phyloP scores from a whole-genome alignment of 164 flowering plant species.

The Macadamia tetraphylla region DNA sequence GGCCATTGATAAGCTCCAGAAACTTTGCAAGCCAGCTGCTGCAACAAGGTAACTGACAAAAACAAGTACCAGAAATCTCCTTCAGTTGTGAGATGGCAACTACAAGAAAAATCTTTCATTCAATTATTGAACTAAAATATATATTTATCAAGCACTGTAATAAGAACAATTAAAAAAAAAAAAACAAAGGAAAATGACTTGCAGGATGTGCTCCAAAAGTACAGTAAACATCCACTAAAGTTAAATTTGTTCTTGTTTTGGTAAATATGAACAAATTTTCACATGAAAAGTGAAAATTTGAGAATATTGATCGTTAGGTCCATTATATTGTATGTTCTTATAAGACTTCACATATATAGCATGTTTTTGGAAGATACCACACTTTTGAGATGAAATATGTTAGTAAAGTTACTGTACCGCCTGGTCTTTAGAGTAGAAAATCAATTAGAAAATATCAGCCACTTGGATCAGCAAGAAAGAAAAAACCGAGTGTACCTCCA shows the following conservation, averaged over 20 bases:
- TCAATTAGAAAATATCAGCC: no score
- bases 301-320: not conserved
- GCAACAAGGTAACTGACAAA: slow-evolving; percentile 65
- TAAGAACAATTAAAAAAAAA: not conserved
- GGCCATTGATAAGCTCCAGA: slow-evolving; percentile 70
- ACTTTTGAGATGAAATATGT: no score
- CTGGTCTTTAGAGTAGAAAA: no score
- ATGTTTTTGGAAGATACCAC: no score
- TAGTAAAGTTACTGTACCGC: no score
- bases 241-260: not conserved
- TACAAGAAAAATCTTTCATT: not conserved
- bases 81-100: not conserved
- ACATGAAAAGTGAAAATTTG: not conserved
- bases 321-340: not conserved
- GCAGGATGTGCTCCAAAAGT: not conserved
- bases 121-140: not conserved
- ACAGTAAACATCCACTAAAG: no score
- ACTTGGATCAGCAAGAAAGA: no score
- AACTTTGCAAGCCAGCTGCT: slow-evolving; percentile 62
- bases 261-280: not conserved
- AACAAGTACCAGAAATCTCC: slow-evolving; percentile 6
- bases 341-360: no score
- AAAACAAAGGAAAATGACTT: not conserved
- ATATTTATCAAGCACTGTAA: not conserved
- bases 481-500: no score